A percentile compares a stretch with the other conserved stretches of the same genome.
These are phyloP conservation scores for Fonsecaea erecta DNA, from an alignment of 2,329 filamentous ascomycete genomes.

Conservation along the genomic window DNA sequence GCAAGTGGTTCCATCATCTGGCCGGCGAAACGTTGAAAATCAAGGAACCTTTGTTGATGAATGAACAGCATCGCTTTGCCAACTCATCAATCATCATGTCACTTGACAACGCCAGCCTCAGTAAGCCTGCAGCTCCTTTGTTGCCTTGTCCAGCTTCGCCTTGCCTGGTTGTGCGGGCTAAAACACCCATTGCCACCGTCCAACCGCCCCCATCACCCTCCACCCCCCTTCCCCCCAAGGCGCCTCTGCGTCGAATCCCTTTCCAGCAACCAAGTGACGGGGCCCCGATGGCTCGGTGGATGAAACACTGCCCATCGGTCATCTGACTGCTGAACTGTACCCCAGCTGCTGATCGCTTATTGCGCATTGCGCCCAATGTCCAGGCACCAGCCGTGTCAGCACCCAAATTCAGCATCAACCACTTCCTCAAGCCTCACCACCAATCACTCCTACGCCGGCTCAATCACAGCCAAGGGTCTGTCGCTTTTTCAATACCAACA, in stretches of 20 bases:
- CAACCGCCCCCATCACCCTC: slow-evolving; percentile 5
- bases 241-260: slow-evolving; percentile 24
- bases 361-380: slow-evolving; percentile 18
- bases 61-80: slow-evolving; percentile 4
- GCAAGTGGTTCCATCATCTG: background rate
- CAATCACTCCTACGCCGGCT: slow-evolving; percentile 13
- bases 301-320: slow-evolving; percentile 24
- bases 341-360: slow-evolving; percentile 21
- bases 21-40: background rate
- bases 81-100: slow-evolving; percentile 31
- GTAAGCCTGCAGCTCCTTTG: slow-evolving; percentile 25
- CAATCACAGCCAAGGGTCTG: slow-evolving; percentile 28
- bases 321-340: slow-evolving; percentile 28
- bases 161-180: slow-evolving; percentile 6
- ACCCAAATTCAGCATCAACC: slow-evolving; percentile 16
- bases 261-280: slow-evolving; percentile 8
- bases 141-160: slow-evolving; percentile 15
- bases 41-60: slow-evolving; percentile 5
- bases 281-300: slow-evolving; percentile 18
- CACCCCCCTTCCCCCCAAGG: slow-evolving; percentile 5
- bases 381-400: slow-evolving; percentile 19
- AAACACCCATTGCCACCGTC: background rate
- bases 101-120: slow-evolving; percentile 26
- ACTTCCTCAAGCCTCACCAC: slow-evolving; percentile 5
- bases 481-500: slow-evolving; percentile 33